These are phyloP conservation scores for Sporopachydermia quercuum DNA, from an alignment of 805 yeast species.

Conservation along the genomic window DNA sequence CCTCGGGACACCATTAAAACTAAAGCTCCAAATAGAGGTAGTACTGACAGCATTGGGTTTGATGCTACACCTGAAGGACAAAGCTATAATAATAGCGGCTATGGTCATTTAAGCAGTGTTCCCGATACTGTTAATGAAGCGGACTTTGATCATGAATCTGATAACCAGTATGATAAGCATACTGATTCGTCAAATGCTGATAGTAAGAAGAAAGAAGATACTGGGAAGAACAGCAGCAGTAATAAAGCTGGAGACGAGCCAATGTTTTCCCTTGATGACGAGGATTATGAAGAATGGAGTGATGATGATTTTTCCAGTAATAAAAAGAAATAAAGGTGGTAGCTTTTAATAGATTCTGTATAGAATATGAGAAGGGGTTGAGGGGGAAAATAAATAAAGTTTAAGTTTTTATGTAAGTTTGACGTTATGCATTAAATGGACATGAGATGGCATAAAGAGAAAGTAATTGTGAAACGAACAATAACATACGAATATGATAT, in stretches of 20 bases:
- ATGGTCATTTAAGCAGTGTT: constrained; percentile 5
- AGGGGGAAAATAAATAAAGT: no score
- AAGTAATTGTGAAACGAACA: no score
- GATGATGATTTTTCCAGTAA: constrained; percentile 10
- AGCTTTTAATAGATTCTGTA: no score
- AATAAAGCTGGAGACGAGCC: constrained; percentile 9
- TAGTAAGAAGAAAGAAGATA: background rate
- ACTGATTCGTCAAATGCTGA: constrained; percentile 1
- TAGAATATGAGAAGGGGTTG: no score
- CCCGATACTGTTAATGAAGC: constrained; percentile 4
- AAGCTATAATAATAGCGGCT: constrained; percentile 1
- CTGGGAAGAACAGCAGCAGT: background rate
- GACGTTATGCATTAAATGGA: no score
- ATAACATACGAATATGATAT: no score
- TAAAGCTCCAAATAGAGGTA: constrained; percentile 2
- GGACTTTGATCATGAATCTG: no score
- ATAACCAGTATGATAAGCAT: no score
- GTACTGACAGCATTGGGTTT: background rate
- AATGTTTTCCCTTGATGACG: constrained; percentile 13
- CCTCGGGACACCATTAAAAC: no score
- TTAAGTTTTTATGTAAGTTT: no score
- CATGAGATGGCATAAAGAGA: no score
- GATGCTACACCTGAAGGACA: constrained; percentile 1
- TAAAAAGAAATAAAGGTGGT: constrained; percentile 5
- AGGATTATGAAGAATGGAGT: constrained; percentile 11